These are phyloP conservation scores for Exophiala spinifera DNA, from an alignment of 2,329 filamentous ascomycete species.

Conservation along the genomic window DNA sequence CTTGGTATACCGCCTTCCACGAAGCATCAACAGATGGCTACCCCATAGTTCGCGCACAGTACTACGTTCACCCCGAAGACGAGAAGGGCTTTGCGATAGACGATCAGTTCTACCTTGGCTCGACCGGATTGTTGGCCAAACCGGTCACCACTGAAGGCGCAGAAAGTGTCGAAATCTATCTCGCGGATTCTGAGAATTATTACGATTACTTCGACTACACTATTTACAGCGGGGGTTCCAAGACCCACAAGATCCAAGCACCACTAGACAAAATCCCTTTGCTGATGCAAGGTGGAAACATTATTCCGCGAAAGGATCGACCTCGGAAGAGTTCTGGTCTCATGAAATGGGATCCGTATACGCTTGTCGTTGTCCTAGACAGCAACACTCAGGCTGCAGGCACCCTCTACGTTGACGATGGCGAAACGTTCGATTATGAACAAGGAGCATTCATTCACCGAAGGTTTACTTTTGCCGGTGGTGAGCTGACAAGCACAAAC, in stretches of 20 bases:
- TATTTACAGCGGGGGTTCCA: constrained; percentile 68
- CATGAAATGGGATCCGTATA: constrained; percentile 95
- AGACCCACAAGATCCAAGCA: constrained; percentile 66
- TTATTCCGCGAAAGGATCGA: constrained; percentile 84
- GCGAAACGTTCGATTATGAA: constrained; percentile 85
- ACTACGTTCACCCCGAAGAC: constrained; percentile 83
- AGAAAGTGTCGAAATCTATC: constrained; percentile 72
- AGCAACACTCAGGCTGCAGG: constrained; percentile 71
- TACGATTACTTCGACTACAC: constrained; percentile 94
- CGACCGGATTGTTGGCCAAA: constrained; percentile 86
- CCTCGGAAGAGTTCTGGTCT: constrained; percentile 80
- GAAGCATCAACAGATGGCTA: constrained; percentile 77
- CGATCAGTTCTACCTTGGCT: constrained; percentile 88
- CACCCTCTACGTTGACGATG: constrained; percentile 86
- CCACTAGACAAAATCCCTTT: constrained; percentile 84
- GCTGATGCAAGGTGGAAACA: constrained; percentile 88
- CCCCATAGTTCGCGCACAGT: constrained; percentile 87
- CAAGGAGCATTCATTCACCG: constrained; percentile 85
- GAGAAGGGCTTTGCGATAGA: constrained; percentile 86
- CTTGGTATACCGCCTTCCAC: constrained; percentile 97
- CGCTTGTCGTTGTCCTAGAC: constrained; percentile 72
- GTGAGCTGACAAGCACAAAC: constrained; percentile 67
- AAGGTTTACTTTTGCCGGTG: constrained; percentile 63
- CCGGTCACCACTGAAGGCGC: constrained; percentile 78
- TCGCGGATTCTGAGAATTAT: constrained; percentile 84